Evolutionary conservation across 805 yeast species (phyloP).

Genomic region (Huiozyma naganishii): DNA sequence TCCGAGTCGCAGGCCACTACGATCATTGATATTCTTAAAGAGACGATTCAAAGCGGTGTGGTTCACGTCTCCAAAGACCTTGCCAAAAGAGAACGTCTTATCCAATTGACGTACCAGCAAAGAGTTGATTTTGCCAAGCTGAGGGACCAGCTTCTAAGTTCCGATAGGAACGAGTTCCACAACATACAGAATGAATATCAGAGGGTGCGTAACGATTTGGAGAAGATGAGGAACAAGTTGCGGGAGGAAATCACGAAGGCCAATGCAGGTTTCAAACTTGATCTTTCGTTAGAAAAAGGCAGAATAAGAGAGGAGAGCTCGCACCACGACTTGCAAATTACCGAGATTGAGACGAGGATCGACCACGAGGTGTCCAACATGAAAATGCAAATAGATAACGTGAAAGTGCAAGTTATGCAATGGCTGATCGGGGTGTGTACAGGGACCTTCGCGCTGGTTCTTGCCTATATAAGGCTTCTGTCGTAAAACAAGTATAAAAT

Average conservation of each 20-base stretch:
- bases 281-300: slow-evolving; percentile 87
- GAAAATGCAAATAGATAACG: slow-evolving; percentile 90
- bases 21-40: slow-evolving; percentile 60
- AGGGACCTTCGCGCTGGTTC: slow-evolving; percentile 89
- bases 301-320: slow-evolving; percentile 90
- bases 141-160: slow-evolving; percentile 80
- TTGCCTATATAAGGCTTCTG: slow-evolving; percentile 81
- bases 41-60: slow-evolving; percentile 73
- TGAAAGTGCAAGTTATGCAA: slow-evolving; percentile 93
- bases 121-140: slow-evolving; percentile 93
- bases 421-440: slow-evolving; percentile 98
- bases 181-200: slow-evolving; percentile 81
- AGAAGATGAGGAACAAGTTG: slow-evolving; percentile 71
- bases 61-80: slow-evolving; percentile 61
- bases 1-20: slow-evolving; percentile 66
- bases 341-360: slow-evolving; percentile 88
- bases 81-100: slow-evolving; percentile 76
- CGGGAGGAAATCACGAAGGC: slow-evolving; percentile 87
- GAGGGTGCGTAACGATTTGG: slow-evolving; percentile 69
- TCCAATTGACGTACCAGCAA: slow-evolving; percentile 84
- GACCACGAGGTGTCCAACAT: slow-evolving; percentile 93
- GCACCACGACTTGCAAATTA: slow-evolving; percentile 83
- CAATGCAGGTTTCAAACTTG: slow-evolving; percentile 82
- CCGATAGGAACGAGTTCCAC: slow-evolving; percentile 79
- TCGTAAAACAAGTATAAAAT: slow-evolving; percentile 29